These are phyloP conservation scores for Pseudotulostoma volvatum DNA, from an alignment of 495 filamentous ascomycete species.

Conservation along the genomic window DNA sequence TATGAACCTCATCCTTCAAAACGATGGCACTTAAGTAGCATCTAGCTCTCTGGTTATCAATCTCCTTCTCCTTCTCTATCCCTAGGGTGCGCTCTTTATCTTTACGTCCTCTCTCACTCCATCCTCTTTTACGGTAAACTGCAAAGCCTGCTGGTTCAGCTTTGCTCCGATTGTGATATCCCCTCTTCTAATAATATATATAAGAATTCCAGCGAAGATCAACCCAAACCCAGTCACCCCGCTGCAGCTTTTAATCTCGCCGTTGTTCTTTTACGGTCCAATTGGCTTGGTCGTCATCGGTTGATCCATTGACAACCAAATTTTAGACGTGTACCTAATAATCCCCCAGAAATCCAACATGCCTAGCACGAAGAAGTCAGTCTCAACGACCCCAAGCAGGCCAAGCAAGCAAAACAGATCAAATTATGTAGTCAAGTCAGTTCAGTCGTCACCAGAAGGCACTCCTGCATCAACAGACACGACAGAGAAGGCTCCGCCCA, in stretches of 20 bases:
- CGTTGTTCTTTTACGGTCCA: no score
- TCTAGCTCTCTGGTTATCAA: no score
- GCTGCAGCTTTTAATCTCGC: neutral
- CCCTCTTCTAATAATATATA: neutral
- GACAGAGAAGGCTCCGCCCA: constrained; percentile 45
- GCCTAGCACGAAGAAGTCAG: constrained; percentile 22
- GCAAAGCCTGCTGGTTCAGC: constrained; percentile 26
- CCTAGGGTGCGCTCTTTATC: no score
- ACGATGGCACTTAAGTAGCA: no score
- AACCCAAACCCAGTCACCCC: neutral
- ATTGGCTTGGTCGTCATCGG: constrained; percentile 1
- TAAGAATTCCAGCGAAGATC: neutral
- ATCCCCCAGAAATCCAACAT: constrained; percentile 11
- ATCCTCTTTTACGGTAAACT: neutral
- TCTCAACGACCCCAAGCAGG: constrained; percentile 18
- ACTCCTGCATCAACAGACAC: constrained; percentile 6
- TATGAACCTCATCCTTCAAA: no score
- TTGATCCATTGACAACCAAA: constrained; percentile 5
- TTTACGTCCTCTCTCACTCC: neutral
- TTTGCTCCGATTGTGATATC: constrained; percentile 20
- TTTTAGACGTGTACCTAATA: constrained; percentile 5
- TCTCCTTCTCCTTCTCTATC: no score
- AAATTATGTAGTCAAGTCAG: constrained; percentile 15
- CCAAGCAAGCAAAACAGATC: constrained; percentile 9
- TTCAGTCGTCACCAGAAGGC: constrained; percentile 5